These are phyloP conservation scores for Aspergillus calidoustus DNA, from an alignment of 2,329 filamentous ascomycete genomes.

Conservation along the genomic window DNA sequence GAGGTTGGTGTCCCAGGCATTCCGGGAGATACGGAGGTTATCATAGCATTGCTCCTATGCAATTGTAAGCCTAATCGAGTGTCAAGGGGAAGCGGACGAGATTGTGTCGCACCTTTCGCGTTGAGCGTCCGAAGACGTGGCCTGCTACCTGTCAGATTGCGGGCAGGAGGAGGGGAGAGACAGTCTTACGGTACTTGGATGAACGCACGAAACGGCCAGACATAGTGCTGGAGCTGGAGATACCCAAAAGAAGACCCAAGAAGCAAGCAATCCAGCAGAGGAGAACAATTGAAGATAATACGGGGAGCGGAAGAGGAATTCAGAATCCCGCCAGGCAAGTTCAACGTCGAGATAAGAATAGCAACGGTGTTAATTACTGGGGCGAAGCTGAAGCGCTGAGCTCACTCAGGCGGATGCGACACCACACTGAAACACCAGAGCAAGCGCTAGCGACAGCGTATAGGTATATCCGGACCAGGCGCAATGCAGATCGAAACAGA, in stretches of 20 bases:
- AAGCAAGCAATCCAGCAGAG: conserved; percentile 25
- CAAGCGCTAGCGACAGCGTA: background rate
- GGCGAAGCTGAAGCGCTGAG: conserved; percentile 6
- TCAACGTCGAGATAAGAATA: conserved; percentile 11
- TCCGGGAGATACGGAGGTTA: conserved; percentile 94
- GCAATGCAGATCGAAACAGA: background rate
- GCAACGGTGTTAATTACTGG: conserved; percentile 17
- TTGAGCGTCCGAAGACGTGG: conserved; percentile 96
- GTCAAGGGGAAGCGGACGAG: background rate
- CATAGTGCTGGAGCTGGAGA: conserved; percentile 51
- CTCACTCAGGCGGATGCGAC: background rate
- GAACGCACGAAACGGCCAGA: conserved; percentile 74
- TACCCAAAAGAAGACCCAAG: conserved; percentile 22
- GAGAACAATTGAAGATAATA: conserved; percentile 11
- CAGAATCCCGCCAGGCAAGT: conserved; percentile 2
- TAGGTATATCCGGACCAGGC: background rate
- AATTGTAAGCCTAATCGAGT: conserved; percentile 14
- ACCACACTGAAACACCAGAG: conserved; percentile 1
- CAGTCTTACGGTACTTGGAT: conserved; percentile 71
- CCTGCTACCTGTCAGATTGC: conserved; percentile 60
- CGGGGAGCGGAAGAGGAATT: conserved; percentile 16
- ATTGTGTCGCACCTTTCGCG: conserved; percentile 68
- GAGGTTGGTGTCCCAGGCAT: conserved; percentile 99
- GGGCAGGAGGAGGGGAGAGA: conserved; percentile 26
- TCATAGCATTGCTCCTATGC: conserved; percentile 91